phyloP scores from a whole-genome alignment of 352 stramenopile species.

The Globisporangium middletonii region DNA sequence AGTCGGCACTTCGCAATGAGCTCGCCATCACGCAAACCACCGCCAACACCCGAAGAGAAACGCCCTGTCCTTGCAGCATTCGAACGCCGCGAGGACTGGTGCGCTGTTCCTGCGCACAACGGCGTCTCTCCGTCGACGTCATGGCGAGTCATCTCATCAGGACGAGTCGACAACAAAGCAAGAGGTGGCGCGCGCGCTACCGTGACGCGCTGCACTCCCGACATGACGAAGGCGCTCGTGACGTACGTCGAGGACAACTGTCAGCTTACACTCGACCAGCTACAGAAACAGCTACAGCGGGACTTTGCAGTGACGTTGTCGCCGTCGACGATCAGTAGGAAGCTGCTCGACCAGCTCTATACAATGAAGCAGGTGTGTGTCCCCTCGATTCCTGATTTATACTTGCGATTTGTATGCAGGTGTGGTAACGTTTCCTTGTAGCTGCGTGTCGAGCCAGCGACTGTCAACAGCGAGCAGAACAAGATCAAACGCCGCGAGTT shows the following conservation, averaged over 20 bases:
- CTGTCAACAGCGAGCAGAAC: constrained; percentile 19
- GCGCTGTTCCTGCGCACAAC: not conserved
- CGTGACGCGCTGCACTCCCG: not conserved
- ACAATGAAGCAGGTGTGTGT: constrained; percentile 14
- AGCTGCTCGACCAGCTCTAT: constrained; percentile 13
- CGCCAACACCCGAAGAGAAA: not conserved
- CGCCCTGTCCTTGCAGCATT: not conserved
- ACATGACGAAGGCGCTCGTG: not conserved
- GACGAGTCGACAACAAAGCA: not conserved
- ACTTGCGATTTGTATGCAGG: constrained; percentile 1
- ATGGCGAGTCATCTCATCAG: not conserved
- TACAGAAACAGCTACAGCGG: not conserved
- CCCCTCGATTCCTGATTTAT: not conserved
- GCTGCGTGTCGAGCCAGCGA: not conserved
- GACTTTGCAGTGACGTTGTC: constrained; percentile 6
- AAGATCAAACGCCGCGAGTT: constrained; percentile 13
- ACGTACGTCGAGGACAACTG: not conserved
- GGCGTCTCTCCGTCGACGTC: not conserved
- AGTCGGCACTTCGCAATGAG: too few species aligned
- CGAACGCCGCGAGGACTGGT: not conserved
- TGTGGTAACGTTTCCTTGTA: not conserved
- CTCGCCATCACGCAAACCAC: not conserved
- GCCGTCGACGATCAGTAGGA: constrained; percentile 8
- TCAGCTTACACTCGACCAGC: not conserved
- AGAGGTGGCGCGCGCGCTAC: not conserved